Evolutionary conservation across 345 rosid genomes (phyloP), one percentile per base, ranked within the genome.

Genomic region (Aegle marmelos): DNA sequence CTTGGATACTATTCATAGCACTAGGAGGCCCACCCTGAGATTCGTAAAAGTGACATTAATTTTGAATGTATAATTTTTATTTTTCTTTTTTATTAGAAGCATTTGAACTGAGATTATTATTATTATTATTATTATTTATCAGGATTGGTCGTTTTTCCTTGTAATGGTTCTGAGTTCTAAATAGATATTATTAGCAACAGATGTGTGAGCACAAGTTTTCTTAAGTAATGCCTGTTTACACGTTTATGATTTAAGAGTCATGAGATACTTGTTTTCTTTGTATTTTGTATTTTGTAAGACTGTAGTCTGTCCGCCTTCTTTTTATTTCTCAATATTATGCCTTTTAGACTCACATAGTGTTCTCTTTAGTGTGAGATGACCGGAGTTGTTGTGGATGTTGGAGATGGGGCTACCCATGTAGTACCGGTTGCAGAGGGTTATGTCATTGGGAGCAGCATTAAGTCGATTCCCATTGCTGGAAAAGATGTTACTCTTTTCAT

Each of bases 351-450:
- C 88, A 91, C 88, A 78, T 59, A 75, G 61, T 69, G 34, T 84
- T 89, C 66, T 83, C 64, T 73, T 79, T 85, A 95, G 99, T 93
- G 99, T 88, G 99, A 95, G 95, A 93, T 95, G 99, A 95, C 98
- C 92, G 99, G 98, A 79, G 98, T 96, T 76, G 97, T 96, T 41
- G 97, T 94, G 53, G 99, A 96, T 89, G 89, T 94, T 85, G 98
- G 99, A 80, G 99, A 96, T 82, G 99, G 99, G 65, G 94, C 99
- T 27, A 90, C 97, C 68, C 94, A 87, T 82, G 87, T 96, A 70
- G 99, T 96, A 70, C 99, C 98, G 22, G 98, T 96, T 80, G 99
- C 99, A 73, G 99, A 96, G 73, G 99, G 99, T 77, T 96, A 96
- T 87, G 99, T 96, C 59, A 96, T 96, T 68, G 97, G 89, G 72